phyloP scores from a whole-genome alignment of 257 asterid genomes.

The Rauvolfia tetraphylla region DNA sequence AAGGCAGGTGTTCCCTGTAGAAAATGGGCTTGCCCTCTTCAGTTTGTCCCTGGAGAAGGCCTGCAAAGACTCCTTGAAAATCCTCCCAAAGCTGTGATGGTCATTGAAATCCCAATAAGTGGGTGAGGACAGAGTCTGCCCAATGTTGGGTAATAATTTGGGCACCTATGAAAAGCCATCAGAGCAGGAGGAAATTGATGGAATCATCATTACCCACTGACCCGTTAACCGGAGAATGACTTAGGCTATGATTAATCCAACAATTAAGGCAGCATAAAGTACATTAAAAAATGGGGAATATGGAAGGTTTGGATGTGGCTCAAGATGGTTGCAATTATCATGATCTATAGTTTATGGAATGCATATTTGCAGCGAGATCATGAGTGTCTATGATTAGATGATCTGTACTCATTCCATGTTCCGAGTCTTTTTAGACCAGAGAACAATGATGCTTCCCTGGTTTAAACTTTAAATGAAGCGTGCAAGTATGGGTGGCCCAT shows the following conservation, averaged over 20 bases:
- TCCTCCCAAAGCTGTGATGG: neutral
- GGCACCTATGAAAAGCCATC: slow-evolving; percentile 11
- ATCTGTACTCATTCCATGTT: slow-evolving; percentile 4
- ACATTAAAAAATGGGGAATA: neutral
- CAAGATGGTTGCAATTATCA: neutral
- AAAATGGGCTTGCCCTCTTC: neutral
- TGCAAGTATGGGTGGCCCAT: slow-evolving; percentile 25
- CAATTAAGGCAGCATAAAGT: slow-evolving; percentile 6
- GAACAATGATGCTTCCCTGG: slow-evolving; percentile 20
- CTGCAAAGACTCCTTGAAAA: neutral
- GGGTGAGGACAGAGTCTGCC: neutral
- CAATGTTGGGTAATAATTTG: neutral
- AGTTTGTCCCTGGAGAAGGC: neutral
- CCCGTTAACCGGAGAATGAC: slow-evolving; percentile 11
- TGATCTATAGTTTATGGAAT: neutral
- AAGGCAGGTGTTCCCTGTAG: neutral
- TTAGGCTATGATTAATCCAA: slow-evolving; percentile 15
- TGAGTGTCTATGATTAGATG: slow-evolving; percentile 17
- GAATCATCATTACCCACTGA: slow-evolving; percentile 13
- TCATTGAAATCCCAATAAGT: slow-evolving; percentile 1
- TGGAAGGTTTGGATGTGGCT: neutral
- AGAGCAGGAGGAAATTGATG: slow-evolving; percentile 11
- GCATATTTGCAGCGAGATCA: neutral
- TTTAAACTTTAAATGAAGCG: slow-evolving; percentile 17
- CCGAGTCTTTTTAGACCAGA: neutral